These are phyloP conservation scores for Tylopilus sp. DNA, from an alignment of 768 basidiomycete species.

Conservation along the genomic window DNA sequence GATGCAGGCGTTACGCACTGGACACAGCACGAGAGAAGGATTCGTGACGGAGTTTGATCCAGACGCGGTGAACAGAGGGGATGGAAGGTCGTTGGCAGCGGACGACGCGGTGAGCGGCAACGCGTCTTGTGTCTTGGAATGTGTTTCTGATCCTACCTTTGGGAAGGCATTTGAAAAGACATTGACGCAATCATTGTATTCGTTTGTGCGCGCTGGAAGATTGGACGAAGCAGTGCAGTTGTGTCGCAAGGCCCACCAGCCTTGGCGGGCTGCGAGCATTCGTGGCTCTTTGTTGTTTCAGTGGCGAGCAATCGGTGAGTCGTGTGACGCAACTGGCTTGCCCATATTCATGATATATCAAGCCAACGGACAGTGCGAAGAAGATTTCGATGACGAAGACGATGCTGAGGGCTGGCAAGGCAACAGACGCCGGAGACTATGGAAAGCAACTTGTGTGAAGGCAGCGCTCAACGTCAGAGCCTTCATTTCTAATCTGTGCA, in stretches of 20 bases:
- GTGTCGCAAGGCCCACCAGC: conserved; percentile 78
- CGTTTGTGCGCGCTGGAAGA: conserved; percentile 79
- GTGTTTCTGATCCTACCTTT: background rate
- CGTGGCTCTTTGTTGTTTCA: conserved; percentile 77
- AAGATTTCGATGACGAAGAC: conserved; percentile 42
- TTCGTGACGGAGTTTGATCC: conserved; percentile 75
- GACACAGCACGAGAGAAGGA: conserved; percentile 41
- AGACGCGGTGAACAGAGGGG: conserved; percentile 65
- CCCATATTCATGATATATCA: conserved; percentile 33
- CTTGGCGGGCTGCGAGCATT: conserved; percentile 90
- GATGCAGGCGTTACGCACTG: conserved; percentile 60
- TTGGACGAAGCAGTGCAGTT: conserved; percentile 81
- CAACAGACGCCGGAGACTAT: conserved; percentile 72
- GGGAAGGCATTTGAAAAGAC: conserved; percentile 76
- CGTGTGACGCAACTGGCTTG: background rate
- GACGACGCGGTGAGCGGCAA: conserved; percentile 68
- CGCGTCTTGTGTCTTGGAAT: background rate
- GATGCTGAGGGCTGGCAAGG: conserved; percentile 59
- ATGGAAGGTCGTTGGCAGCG: conserved; percentile 56
- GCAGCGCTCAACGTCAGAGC: conserved; percentile 68
- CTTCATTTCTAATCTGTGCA: background rate
- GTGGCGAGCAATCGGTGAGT: conserved; percentile 70
- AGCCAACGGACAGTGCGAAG: conserved; percentile 50
- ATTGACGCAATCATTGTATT: conserved; percentile 72
- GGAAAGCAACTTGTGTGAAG: conserved; percentile 84